Evolutionary conservation across 2,329 filamentous ascomycete genomes (phyloP).

Genomic region (Trichoderma arundinaceum): DNA sequence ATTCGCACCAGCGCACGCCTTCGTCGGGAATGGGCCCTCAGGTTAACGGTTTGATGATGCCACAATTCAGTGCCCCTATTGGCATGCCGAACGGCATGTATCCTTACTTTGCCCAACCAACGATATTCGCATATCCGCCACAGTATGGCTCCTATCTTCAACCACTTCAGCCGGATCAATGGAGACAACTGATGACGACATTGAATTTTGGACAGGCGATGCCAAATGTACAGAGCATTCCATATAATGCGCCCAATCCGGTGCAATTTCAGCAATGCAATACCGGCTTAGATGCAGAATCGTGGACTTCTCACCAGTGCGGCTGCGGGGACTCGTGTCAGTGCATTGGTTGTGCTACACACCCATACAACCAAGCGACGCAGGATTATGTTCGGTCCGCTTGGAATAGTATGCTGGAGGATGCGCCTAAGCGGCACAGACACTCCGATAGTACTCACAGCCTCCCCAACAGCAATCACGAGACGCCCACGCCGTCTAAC

Average conservation of each 20-base stretch:
- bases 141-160: slow-evolving; percentile 62
- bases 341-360: slow-evolving; percentile 70
- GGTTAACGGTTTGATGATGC: slow-evolving; percentile 43
- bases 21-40: slow-evolving; percentile 34
- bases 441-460: slow-evolving; percentile 37
- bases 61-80: slow-evolving; percentile 46
- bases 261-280: slow-evolving; percentile 36
- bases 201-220: slow-evolving; percentile 46
- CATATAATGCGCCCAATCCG: slow-evolving; percentile 38
- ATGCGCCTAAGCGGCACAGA: slow-evolving; percentile 37
- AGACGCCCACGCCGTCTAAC: slow-evolving; percentile 30
- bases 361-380: slow-evolving; percentile 70
- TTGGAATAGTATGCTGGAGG: slow-evolving; percentile 50
- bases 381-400: slow-evolving; percentile 58
- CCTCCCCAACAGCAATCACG: slow-evolving; percentile 38
- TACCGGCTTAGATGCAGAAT: slow-evolving; percentile 31
- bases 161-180: slow-evolving; percentile 60
- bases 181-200: slow-evolving; percentile 54
- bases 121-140: slow-evolving; percentile 59
- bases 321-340: slow-evolving; percentile 69
- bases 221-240: slow-evolving; percentile 36
- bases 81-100: slow-evolving; percentile 49
- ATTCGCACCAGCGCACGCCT: slow-evolving; percentile 36
- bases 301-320: slow-evolving; percentile 54
- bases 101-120: slow-evolving; percentile 51